Percentiles rank a stretch among this genome's conserved stretches.
Evolutionary conservation across 164 flowering plant species (phyloP).

Genomic region (Annona squamosa): DNA sequence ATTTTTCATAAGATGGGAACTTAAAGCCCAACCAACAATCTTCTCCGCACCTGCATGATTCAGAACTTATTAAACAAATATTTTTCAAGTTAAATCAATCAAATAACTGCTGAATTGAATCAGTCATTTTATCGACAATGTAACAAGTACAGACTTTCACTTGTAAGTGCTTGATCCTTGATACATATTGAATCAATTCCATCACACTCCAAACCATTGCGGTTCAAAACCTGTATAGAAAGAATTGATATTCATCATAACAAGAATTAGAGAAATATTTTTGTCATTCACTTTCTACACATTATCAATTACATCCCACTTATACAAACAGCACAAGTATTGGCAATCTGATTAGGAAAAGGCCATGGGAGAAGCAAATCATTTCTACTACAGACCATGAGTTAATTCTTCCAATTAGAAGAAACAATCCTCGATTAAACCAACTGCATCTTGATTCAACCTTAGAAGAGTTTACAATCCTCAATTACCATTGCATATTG

Average conservation of each 20-base stretch:
- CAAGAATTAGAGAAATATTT: not conserved
- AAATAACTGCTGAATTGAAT: not conserved
- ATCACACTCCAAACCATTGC: slow-evolving; percentile 53
- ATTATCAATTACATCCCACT: not conserved
- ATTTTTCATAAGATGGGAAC: slow-evolving; percentile 67
- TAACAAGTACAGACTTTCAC: slow-evolving; percentile 52
- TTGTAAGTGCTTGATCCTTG: slow-evolving; percentile 73
- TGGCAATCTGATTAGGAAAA: too few species aligned
- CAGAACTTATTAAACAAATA: not conserved
- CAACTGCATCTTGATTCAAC: too few species aligned
- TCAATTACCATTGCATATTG: too few species aligned
- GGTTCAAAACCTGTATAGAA: slow-evolving; percentile 49
- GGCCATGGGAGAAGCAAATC: too few species aligned
- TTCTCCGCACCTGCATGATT: slow-evolving; percentile 57
- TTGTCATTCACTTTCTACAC: not conserved
- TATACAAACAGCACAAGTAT: too few species aligned
- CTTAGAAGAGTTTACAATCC: too few species aligned
- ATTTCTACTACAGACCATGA: too few species aligned
- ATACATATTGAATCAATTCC: slow-evolving; percentile 61
- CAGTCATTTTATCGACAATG: slow-evolving; percentile 2
- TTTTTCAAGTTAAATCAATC: not conserved
- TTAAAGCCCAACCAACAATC: slow-evolving; percentile 82
- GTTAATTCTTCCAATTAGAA: too few species aligned
- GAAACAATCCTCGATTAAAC: too few species aligned
- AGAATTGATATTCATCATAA: not conserved